These are phyloP conservation scores for Chrysosporium queenslandicum DNA, from an alignment of 2,329 filamentous ascomycete genomes.

Conservation along the genomic window DNA sequence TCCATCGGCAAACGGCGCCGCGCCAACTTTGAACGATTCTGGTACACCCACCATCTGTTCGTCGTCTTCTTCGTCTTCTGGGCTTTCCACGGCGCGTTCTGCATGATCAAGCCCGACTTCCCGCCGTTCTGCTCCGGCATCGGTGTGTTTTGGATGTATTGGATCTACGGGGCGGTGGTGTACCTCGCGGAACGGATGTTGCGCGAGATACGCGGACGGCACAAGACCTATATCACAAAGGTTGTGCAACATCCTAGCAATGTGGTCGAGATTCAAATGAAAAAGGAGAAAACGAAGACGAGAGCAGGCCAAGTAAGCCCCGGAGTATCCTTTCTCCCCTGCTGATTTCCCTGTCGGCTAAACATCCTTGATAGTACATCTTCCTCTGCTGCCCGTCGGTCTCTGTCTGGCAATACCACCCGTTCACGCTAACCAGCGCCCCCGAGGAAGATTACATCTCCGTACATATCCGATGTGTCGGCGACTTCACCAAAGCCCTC, in stretches of 20 bases:
- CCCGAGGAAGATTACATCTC: constrained; percentile 87
- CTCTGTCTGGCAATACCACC: constrained; percentile 80
- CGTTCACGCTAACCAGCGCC: constrained; percentile 75
- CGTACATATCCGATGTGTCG: constrained; percentile 72
- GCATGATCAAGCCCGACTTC: constrained; percentile 79
- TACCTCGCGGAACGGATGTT: constrained; percentile 72
- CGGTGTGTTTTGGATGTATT: constrained; percentile 83
- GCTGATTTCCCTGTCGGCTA: background rate
- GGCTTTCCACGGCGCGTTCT: constrained; percentile 81
- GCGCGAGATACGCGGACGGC: constrained; percentile 65
- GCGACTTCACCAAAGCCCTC: constrained; percentile 66
- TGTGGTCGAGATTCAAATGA: constrained; percentile 84
- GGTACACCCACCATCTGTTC: constrained; percentile 84
- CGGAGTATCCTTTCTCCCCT: background rate
- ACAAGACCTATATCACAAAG: constrained; percentile 80
- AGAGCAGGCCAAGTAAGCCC: constrained; percentile 54
- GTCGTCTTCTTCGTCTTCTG: constrained; percentile 83
- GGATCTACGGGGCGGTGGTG: constrained; percentile 72
- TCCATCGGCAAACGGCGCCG: constrained; percentile 67
- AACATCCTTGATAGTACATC: constrained; percentile 50
- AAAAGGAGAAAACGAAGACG: constrained; percentile 77
- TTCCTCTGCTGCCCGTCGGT: constrained; percentile 80
- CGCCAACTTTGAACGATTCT: constrained; percentile 80
- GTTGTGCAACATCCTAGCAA: constrained; percentile 83
- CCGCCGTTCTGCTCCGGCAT: constrained; percentile 60